Evolutionary conservation across 176 grass and related monocot species (phyloP), one percentile per base, ranked within the genome.

Genomic region (Bolboschoenus planiculmis): DNA sequence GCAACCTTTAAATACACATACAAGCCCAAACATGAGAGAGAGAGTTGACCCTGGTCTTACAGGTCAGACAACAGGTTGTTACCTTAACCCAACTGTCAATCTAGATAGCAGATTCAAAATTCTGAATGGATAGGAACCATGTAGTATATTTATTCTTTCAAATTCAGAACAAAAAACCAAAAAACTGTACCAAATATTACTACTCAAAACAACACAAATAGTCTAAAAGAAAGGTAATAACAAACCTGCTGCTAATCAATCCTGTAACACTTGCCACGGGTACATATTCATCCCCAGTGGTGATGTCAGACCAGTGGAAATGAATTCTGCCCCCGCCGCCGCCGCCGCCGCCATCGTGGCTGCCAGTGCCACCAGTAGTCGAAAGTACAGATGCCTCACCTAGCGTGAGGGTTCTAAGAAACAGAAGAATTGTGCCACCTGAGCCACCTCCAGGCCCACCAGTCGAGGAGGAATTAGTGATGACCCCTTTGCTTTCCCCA

Each of bases 271-370:
- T 88, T 84, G 97, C 97, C 85, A 99, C 78, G 59, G 97, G 88
- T 59, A 96, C 36, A 81, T 99, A 99, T 66, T 99, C 97, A 90
- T 99, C 97, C 82, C 97, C 93, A 1, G 91, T 93, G 40, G 97
- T 84, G 82, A 99, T 96, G 34, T 93, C 86, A 73, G 91, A 93
- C 97, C 97, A 99, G 78, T 99, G 93, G 72, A 99, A 99, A 62
- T 99, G 91, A 88, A 99, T 93, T 86, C 93, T 96, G 44, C 97
- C 97, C 59, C 97, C 97, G 51, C 93, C 93, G 33, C 93, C 97
- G 58, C 97, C 97, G 29, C 97, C 97, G 77, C 97, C 91, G 56
- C 93, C 90, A 66, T 62, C 79, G 87, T 58, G 75, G 43, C 81
- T 85, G 37, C 93, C 97, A 77, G 77, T 73, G 34, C 97, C 93